Evolutionary conservation across 208 protist genomes (phyloP).

Genomic region (Leishmania gerbilli): DNA sequence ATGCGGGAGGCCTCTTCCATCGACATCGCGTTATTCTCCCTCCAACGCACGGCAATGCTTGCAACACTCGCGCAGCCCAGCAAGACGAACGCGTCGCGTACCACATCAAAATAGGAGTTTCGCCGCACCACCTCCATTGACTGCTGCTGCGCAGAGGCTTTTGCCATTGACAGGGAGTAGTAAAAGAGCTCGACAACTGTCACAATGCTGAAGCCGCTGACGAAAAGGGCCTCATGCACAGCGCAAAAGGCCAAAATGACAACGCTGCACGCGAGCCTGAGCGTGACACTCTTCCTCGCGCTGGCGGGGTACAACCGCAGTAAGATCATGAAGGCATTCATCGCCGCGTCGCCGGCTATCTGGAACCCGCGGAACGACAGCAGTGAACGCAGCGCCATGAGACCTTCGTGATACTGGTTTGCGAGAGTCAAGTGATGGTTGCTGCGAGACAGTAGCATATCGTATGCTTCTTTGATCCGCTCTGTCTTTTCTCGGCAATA

Average conservation of each 20-base stretch:
- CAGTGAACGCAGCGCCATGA: conserved; percentile 65
- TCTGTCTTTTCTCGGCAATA: conserved; percentile 59
- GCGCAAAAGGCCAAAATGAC: conserved; percentile 64
- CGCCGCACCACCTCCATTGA: conserved; percentile 36
- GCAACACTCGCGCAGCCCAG: conserved; percentile 34
- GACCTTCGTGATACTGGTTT: conserved; percentile 63
- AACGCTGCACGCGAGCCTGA: conserved; percentile 43
- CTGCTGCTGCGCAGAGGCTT: conserved; percentile 46
- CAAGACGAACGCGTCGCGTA: conserved; percentile 51
- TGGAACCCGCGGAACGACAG: conserved; percentile 78
- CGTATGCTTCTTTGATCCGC: conserved; percentile 77
- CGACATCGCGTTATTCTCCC: not conserved
- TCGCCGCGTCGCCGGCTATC: conserved; percentile 67
- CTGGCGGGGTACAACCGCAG: conserved; percentile 8
- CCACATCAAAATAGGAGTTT: conserved; percentile 69
- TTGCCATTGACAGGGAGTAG: conserved; percentile 45
- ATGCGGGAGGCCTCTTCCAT: conserved; percentile 54
- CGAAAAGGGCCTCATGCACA: conserved; percentile 57
- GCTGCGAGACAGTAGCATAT: conserved; percentile 72
- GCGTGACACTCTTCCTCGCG: conserved; percentile 8
- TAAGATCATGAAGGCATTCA: conserved; percentile 52
- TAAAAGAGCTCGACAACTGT: conserved; percentile 70
- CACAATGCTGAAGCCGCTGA: conserved; percentile 58
- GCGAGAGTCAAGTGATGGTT: conserved; percentile 57
- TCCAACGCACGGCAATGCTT: conserved; percentile 14